Evolutionary conservation across 345 rosid species (phyloP).

Genomic region (Heritiera littoralis): DNA sequence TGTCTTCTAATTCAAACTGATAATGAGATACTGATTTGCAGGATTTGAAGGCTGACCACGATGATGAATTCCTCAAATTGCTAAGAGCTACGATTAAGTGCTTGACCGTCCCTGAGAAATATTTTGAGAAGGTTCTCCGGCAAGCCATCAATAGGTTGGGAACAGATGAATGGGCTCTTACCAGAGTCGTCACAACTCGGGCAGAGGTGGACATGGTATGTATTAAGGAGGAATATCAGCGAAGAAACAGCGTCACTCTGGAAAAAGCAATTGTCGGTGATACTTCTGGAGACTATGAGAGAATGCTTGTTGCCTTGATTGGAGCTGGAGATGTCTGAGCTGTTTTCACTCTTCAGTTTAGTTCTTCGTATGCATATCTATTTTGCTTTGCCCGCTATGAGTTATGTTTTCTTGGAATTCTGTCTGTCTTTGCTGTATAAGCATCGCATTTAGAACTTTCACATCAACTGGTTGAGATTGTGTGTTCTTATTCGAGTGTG

Average conservation of each 20-base stretch:
- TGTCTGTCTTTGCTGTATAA: neutral
- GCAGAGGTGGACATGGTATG: conserved; percentile 83
- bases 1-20: neutral
- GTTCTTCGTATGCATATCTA: neutral
- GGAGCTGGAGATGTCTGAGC: conserved; percentile 61
- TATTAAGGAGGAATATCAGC: conserved; percentile 78
- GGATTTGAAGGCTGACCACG: conserved; percentile 69
- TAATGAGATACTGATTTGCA: conserved; percentile 34
- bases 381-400: conserved; percentile 1
- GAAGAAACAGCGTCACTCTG: conserved; percentile 71
- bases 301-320: conserved; percentile 69
- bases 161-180: conserved; percentile 85
- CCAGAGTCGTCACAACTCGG: conserved; percentile 79
- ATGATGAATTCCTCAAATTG: conserved; percentile 64
- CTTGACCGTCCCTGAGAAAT: conserved; percentile 82
- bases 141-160: conserved; percentile 72
- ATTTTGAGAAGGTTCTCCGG: conserved; percentile 77
- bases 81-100: conserved; percentile 75
- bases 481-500: neutral
- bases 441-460: neutral
- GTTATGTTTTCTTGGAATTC: neutral
- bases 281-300: conserved; percentile 79
- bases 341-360: neutral
- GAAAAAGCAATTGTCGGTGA: conserved; percentile 72
- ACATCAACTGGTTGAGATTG: neutral